Evolutionary conservation across 2,329 filamentous ascomycete genomes (phyloP), one percentile per base, ranked within the genome.

Genomic region (Alternaria conjuncta): DNA sequence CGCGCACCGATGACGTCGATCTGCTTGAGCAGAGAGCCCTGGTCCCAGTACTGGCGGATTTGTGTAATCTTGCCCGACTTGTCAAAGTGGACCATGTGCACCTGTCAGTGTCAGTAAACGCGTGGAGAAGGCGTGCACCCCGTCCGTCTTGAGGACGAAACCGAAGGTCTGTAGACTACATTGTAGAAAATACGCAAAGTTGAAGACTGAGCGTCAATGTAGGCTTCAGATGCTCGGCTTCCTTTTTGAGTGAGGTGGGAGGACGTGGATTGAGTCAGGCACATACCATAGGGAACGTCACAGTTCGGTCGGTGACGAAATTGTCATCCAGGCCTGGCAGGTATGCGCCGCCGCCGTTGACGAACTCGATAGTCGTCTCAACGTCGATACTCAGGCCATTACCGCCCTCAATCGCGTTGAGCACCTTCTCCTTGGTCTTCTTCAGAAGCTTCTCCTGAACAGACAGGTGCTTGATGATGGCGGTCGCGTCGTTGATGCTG

Each of bases 11-110:
- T 98, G 60, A 97, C 90, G 66, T 97, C 94, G 68, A 97, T 87
- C 80, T 97, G 91, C 83, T 96, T 98, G 70, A 99, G 87, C 44
- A 99, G 87, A 57, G 93, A 91, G 65, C 90, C 94, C 81, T 99
- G 96, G 79, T 99, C 96, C 96, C 96, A 99, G 79, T 91, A 93
- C 71, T 95, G 88, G 71, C 95, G 92, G 68, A 98, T 92, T 79
- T 96, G 93, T 63, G 87, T 80, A 77, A 99, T 97, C 83, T 93
- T 94, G 78, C 89, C 88, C 50, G 90, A 81, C 69, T 81, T 78
- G 79, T 96, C 88, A 81, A 97, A 97, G 61, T 89, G 88, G 70
- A 99, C 94, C 68, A 98, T 90, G 83, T 99, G 96, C 26, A 81
- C 68, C 79, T 80, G 67, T 18, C 32, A 28, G 51, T 44, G 68